Evolutionary conservation across 169 alveolate species (phyloP), one percentile per base, ranked within the genome.

Genomic region (Toxoplasma gondii): DNA sequence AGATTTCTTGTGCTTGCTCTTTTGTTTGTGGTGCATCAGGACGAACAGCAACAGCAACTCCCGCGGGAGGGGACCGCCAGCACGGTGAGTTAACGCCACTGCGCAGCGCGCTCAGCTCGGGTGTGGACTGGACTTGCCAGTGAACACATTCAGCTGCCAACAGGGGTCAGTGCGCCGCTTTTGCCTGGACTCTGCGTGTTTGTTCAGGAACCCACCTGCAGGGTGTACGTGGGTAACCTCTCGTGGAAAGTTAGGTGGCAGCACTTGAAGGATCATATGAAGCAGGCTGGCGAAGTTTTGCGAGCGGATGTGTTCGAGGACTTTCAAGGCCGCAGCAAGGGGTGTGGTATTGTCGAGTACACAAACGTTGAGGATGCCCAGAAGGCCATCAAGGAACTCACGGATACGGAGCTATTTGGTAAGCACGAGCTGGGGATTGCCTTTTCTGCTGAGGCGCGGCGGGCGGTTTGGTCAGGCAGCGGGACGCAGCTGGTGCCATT

Each of bases 161-260:
- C 29, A 19, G 44, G 12, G 9, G n/a, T 12, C 43, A 22, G 44
- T 16, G 5, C 24, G 2, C 45, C 19, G 84, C 27, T n/a, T 74
- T 74, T n/a, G 24, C n/a, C n/a, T 74, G 84, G 84, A n/a, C 1
- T 36, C 45, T 74, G 39, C 43, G 84, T 12, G n/a, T 24, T 4
- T 31, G 39, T n/a, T 74, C 84, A 74, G 84, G 84, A 74, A 49
- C 97, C 95, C 84, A 97, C 95, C 45, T 97, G 99, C 90, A 88
- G 99, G 58, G 99, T 98, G 70, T 98, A 97, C 91, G 99, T 98
- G 58, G 98, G 99, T 27, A 98, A 98, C 95, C 94, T 98, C 54
- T 97, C 99, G 38, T 98, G 99, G 99, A 97, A 96, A 70, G 99
- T 97, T 5, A 97, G 97, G 70, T 97, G 99, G 98, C 98, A 97